Evolutionary conservation across 2,329 filamentous ascomycete species (phyloP), one percentile per base, ranked within the genome.

Genomic region (Sphaceloma murrayae): DNA sequence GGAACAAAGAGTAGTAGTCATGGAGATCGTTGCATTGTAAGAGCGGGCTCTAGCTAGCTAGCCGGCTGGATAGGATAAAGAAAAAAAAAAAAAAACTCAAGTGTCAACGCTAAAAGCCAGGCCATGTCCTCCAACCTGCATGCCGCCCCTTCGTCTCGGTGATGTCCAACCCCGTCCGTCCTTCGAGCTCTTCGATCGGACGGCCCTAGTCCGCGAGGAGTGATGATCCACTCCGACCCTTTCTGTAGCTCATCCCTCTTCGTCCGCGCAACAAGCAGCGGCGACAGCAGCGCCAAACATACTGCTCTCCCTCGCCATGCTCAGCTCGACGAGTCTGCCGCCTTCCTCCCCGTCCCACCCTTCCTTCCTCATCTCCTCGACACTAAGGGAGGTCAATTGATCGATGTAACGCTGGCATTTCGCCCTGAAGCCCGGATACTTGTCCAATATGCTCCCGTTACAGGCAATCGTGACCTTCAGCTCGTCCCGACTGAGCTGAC

Each of bases 381-480:
- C 42, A 10, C 14, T 34, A 18, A 55, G 58, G 46, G 51, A 62
- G 38, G 54, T 70, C 6, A 88, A 64, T 29, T 68, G 64, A 54
- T 85, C 68, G 34, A 88, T 63, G 52, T 78, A 77, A 4, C 58
- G 58, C 58, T 88, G 82, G 54, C 78, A 80, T 31, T 65, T 69
- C 22, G 61, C 62, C 16, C 73, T 67, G 59, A 86, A 89, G 5
- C 68, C 66, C 0, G 84, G 82, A 56, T 88, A 89, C 53, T 80
- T 79, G 62, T 88, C 82, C 42, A 88, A 78, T 39, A 89, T 82
- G 19, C 79, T 82, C 33, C 84, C 84, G 56, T 85, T 87, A 62
- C 81, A 88, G 3, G 81, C 81, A n/a, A 89, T 67, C 30, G 66
- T 65, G 13, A 36, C 42, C 13, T 34, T 32, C 42, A 45, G 26